These are phyloP conservation scores for Austroboletus eburneus DNA, from an alignment of 768 basidiomycete genomes.

Conservation along the genomic window DNA sequence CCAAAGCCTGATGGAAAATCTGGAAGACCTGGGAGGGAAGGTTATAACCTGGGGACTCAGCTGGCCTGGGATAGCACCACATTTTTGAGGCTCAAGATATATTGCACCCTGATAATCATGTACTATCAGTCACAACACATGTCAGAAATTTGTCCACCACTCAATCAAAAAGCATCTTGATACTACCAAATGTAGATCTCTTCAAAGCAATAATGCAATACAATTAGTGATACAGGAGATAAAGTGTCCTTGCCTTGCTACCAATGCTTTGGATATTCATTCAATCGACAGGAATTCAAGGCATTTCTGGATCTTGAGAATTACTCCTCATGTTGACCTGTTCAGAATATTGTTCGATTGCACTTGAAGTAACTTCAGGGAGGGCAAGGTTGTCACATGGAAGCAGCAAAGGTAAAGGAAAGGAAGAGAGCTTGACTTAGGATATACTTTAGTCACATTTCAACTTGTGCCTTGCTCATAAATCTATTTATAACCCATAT, in stretches of 20 bases:
- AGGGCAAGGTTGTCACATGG: neutral
- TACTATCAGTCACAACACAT: neutral
- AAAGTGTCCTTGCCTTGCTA: neutral
- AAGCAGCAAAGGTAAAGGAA: no score
- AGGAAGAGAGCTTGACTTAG: no score
- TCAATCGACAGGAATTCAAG: neutral
- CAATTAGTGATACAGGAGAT: neutral
- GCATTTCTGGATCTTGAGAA: constrained; percentile 1
- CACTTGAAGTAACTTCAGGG: neutral
- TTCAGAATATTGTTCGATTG: neutral
- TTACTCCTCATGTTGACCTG: neutral
- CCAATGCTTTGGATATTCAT: neutral
- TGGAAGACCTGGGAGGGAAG: constrained; percentile 3
- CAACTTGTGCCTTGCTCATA: no score
- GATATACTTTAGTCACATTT: no score
- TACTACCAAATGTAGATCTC: neutral
- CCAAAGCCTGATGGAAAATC: constrained; percentile 5
- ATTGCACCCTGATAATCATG: neutral
- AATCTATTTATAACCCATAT: no score
- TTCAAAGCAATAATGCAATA: neutral
- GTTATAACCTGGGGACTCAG: constrained; percentile 6
- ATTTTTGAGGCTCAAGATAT: constrained; percentile 1
- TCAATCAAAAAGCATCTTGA: constrained; percentile 5
- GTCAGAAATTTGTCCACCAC: constrained; percentile 2
- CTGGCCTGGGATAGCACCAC: neutral